Evolutionary conservation across 768 basidiomycete genomes (phyloP), one percentile per base, ranked within the genome.

Genomic region (Boletus eberwhitei): DNA sequence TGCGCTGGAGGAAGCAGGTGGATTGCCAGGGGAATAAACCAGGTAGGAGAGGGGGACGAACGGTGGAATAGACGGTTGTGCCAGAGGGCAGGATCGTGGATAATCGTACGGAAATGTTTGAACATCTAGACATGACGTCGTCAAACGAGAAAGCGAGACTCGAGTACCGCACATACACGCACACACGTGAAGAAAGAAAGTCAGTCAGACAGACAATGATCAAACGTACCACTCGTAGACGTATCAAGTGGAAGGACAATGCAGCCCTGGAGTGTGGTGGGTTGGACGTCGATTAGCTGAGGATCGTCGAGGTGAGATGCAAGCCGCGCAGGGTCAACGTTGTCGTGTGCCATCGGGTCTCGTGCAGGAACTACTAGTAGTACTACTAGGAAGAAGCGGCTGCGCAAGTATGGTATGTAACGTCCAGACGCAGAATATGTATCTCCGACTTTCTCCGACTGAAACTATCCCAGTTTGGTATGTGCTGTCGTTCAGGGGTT

Each of bases 1-100:
- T 29, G 42, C 50, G 64, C 14, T 64, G 64, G 44, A 53, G 55
- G 32, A 55, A 57, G 26, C 8, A 50, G 16, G 7, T 53, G 24
- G 64, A 60, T 48, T 64, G 61, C 64, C 64, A 64, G 12, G 46
- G 11, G 6, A 57, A 64, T 2, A 58, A 58, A n/a, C 64, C 64
- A 0, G 61, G 53, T 17, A 61, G 64, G 36, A 62, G 64, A 4
- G 49, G 55, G 16, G 60, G 58, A 42, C 32, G 52, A 7, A 40
- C 9, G 8, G 21, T 47, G 35, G 61, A 1, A 22, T 66, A 63
- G 41, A 43, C 2, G 38, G 42, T 37, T 31, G n/a, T 53, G 55
- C 64, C 64, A 64, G 19, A 66, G 4, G 14, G 37, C 37, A 4
- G 51, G 37, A 11, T 66, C 64, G 1, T 36, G 5, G 36, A 57